Base-by-base conservation (phyloP, 768 basidiomycete genomes). In the Chalciporus piperatus region DNA sequence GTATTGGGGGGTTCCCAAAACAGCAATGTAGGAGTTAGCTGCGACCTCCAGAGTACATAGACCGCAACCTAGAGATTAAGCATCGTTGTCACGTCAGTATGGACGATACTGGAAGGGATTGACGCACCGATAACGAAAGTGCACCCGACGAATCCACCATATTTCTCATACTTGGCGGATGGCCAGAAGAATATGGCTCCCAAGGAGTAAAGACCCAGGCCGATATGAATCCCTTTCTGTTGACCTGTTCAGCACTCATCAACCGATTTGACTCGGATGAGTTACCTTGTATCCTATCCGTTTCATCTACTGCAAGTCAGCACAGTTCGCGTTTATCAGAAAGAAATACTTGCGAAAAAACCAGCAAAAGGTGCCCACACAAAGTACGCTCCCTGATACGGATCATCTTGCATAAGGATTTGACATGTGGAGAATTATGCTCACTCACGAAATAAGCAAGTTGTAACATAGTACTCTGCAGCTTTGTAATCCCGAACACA, bases 141-240 rank as follows among this genome's bases (percentile, higher is more conserved):
- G 63, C 82, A 83, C 22, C 82, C 82, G 28, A 89, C 84, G 61
- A 89, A 89, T 19, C 86, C 87, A 27, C 81, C 82, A 51, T 85
- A 89, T 59, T 77, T 81, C 47, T 72, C 72, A 62, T 76, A 88
- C 59, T 77, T 81, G 33, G 87, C 85, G 38, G 83, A 84, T 16
- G 86, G 85, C 87, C 87, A 89, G 74, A 88, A 89, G 67, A 87
- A 83, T 55, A 89, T 75, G 20, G 87, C 87, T 44, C 88, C 87
- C 71, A 67, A 38, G 12, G 83, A 83, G 58, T 84, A 85, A 6
- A 83, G 64, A 9, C 72, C 69, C 39, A 85, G 72, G 8, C 83
- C 83, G 25, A 85, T 60, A 60, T 85, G 82, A 50, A 85, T 84
- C 8, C 84, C 84, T 70, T 75, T 80, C 76, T 76, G 42, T 48